Conservation (phyloP, 2,329 filamentous ascomycete genomes). For the Sporothrix curviconia region DNA sequence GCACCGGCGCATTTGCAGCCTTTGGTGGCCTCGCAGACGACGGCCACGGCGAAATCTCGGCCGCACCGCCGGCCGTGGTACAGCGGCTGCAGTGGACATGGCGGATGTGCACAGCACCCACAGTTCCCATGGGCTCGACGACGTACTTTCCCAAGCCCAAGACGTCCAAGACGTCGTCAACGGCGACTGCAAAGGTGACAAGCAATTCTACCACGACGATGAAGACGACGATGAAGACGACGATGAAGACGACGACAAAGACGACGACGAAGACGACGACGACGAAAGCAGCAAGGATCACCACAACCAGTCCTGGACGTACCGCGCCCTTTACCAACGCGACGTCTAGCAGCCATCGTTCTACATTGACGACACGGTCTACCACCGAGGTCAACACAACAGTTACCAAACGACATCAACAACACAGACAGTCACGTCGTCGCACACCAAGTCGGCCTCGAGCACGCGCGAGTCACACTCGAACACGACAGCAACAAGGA, state of each 20-base stretch:
- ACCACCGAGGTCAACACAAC: not conserved
- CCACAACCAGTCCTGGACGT: too few species aligned
- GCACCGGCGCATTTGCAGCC: not conserved
- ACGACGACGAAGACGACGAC: not conserved
- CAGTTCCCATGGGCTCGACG: not conserved
- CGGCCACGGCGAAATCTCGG: not conserved
- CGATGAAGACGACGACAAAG: not conserved
- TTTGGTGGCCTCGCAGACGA: slow-evolving; percentile 4
- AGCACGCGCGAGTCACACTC: not conserved
- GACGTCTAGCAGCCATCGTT: not conserved
- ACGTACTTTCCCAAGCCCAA: not conserved
- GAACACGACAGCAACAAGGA: not conserved
- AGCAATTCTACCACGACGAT: too few species aligned
- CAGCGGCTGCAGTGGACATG: slow-evolving; percentile 8
- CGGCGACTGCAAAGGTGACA: too few species aligned
- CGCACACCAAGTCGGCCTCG: not conserved
- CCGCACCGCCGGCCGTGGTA: not conserved
- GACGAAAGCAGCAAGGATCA: not conserved
- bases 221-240: not conserved
- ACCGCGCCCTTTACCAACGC: not conserved
- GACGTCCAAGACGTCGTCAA: not conserved
- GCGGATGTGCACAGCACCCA: not conserved
- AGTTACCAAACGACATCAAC: not conserved
- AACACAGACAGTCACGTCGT: not conserved
- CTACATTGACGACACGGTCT: not conserved